Percentiles rank a stretch among this genome's conserved stretches.
These are phyloP conservation scores for Cryphonectria nitschkei DNA, from an alignment of 2,329 filamentous ascomycete species.

Conservation along the genomic window DNA sequence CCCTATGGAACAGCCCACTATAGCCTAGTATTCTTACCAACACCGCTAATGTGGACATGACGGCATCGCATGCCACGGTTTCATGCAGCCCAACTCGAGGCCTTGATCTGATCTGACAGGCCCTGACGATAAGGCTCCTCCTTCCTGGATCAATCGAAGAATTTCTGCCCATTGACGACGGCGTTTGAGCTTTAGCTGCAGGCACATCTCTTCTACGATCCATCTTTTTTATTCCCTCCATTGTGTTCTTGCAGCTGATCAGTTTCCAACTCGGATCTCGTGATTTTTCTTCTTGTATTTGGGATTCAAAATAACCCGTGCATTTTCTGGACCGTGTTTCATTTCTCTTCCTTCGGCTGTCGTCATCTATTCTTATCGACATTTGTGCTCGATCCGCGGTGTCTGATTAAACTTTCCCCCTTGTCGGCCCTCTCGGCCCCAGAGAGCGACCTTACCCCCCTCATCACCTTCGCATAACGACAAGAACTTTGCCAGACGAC, in stretches of 20 bases:
- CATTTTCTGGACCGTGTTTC: conserved; percentile 2
- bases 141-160: not conserved
- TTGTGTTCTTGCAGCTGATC: not conserved
- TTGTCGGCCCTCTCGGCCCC: conserved; percentile 2
- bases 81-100: conserved; percentile 4
- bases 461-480: not conserved
- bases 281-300: not conserved
- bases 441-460: not conserved
- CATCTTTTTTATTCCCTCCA: not conserved
- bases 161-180: conserved; percentile 1
- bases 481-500: not conserved
- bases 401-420: not conserved
- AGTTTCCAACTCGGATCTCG: not conserved
- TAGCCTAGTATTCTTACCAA: not conserved
- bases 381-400: not conserved
- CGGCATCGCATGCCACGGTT: not conserved
- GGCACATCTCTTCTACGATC: not conserved
- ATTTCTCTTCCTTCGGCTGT: conserved; percentile 16
- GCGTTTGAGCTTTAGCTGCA: not conserved
- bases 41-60: not conserved
- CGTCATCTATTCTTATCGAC: conserved; percentile 9
- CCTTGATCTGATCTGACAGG: conserved; percentile 1
- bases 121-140: not conserved
- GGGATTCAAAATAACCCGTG: not conserved
- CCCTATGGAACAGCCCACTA: not conserved